Base-by-base conservation (phyloP, 2,329 filamentous ascomycete genomes). In the Phaeosphaeriaceae sp. region DNA sequence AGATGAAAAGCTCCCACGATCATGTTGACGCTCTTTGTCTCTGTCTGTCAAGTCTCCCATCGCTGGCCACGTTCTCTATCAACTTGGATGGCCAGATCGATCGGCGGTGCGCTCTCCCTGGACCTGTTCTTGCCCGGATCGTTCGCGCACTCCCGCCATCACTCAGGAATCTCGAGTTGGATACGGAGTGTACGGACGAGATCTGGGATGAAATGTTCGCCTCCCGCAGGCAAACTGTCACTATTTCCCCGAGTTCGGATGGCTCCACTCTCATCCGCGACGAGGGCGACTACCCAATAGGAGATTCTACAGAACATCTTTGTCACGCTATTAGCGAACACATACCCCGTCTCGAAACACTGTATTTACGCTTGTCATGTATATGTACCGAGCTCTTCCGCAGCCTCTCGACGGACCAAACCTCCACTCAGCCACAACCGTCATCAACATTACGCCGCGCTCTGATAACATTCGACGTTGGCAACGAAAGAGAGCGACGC, bases 261-360 rank as follows among this genome's bases (percentile, higher is more conserved):
- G n/a, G n/a, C n/a, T n/a, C n/a, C n/a, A n/a, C n/a, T n/a, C n/a
- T n/a, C n/a, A n/a, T n/a, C n/a, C n/a, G n/a, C n/a, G 6, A 36
- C 11, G 31, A 36, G 10, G 31, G 15, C 13, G 44, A 50, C 10
- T 48, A 48, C 22, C 21, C 31, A 1, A 7, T 13, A 1, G 33
- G 27, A 3, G 15, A 44, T 13, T 10, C 45, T 9, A 20, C 31
- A 0, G 24, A 46, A 3, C 44, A 57, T 45, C 41, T 57, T 3
- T 57, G 51, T 36, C 46, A 31, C 27, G 49, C 45, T 10, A 57
- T 57, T 33, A 54, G 55, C 46, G 42, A 53, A 19, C 33, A 48
- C 5, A 6, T 57, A 15, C 55, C 51, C 7, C 50, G 45, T 22
- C 55, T 57, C 17, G 50, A 53, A 25, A 57, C 45, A 13, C 44